phyloP scores from a whole-genome alignment of 140 eudicot species.

The Flaveria floridana region DNA sequence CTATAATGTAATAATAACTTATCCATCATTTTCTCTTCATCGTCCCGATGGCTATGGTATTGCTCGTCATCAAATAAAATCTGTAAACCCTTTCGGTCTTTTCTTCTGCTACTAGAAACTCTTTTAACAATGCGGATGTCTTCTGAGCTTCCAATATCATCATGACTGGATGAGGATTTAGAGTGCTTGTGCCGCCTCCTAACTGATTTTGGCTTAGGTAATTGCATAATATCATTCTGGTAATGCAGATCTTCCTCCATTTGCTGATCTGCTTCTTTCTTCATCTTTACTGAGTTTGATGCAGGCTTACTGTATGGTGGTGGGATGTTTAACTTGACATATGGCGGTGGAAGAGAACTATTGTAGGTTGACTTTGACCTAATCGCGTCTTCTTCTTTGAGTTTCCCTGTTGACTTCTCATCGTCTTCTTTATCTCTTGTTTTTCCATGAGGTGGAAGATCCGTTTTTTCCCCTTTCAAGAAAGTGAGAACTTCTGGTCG shows the following conservation, averaged over 20 bases:
- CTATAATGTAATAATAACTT: conserved; percentile 76
- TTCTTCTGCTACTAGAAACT: conserved; percentile 73
- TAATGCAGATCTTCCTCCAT: conserved; percentile 33
- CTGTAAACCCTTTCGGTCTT: conserved; percentile 76
- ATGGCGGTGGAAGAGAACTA: conserved; percentile 69
- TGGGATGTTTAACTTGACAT: conserved; percentile 51
- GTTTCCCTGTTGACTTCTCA: conserved; percentile 30
- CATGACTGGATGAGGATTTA: conserved; percentile 43
- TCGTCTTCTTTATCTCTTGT: conserved; percentile 28
- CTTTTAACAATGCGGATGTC: conserved; percentile 46
- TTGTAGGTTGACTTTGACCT: conserved; percentile 45
- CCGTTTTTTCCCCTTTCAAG: conserved; percentile 25
- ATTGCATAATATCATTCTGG: conserved; percentile 44
- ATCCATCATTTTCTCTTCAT: conserved; percentile 82
- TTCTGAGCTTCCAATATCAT: conserved; percentile 41
- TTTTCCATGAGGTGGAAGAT: conserved; percentile 24
- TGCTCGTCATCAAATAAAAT: conserved; percentile 67
- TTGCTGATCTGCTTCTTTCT: conserved; percentile 30
- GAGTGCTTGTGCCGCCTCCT: conserved; percentile 56
- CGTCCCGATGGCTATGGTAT: conserved; percentile 43
- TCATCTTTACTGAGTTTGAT: conserved; percentile 21
- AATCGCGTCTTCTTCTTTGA: conserved; percentile 42
- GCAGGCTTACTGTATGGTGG: conserved; percentile 57
- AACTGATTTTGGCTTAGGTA: conserved; percentile 75
- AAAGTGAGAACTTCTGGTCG: conserved; percentile 31